Base-by-base conservation (phyloP, 768 basidiomycete genomes). In the Pisolithus albus region DNA sequence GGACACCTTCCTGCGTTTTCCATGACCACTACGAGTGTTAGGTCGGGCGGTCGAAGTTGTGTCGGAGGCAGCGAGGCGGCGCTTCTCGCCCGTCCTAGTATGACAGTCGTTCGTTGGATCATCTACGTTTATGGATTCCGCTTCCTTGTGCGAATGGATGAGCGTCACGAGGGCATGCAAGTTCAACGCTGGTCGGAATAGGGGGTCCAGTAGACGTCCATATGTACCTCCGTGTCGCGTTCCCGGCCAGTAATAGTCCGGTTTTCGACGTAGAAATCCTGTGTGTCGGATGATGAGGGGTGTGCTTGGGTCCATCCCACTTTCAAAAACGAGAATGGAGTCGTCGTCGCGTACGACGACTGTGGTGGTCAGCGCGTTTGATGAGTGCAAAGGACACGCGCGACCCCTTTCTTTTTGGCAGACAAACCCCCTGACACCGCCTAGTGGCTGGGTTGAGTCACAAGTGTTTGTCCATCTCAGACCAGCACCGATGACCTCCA, bases 121-220 rank as follows among this genome's bases (percentile, higher is more conserved):
- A 40, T 7, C 21, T 15, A 23, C 21, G 21, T 23, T 23, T 23
- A 23, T 23, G 21, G 4, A 40, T 24, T 24, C 5, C 0, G 3
- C 32, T 0, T 9, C 5, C 16, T 52, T n/a, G 19, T 47, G 7
- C 8, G 15, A 39, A 34, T 56, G 52, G 45, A 67, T 54, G 15
- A 47, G 36, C n/a, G 61, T 50, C 44, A 67, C 52, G n/a, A 69
- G 53, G 7, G 55, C 42, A 18, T 53, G 56, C n/a, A 68, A 53
- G 43, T 69, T 65, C 7, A 69, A 56, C 21, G 67, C 63, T 26
- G 65, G 65, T 16, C 65, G 58, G 32, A 69, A 68, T 46, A 53
- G 44, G 38, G 15, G 32, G 16, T 32, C 30, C 30, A 32, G 30
- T 10, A 32, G 4, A 32, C 30, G 30, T 32, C 30, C 30, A 37